Percentiles rank a stretch among this genome's conserved stretches.
These are phyloP conservation scores for Kuraishia capsulata DNA, from an alignment of 805 yeast genomes.

Conservation along the genomic window DNA sequence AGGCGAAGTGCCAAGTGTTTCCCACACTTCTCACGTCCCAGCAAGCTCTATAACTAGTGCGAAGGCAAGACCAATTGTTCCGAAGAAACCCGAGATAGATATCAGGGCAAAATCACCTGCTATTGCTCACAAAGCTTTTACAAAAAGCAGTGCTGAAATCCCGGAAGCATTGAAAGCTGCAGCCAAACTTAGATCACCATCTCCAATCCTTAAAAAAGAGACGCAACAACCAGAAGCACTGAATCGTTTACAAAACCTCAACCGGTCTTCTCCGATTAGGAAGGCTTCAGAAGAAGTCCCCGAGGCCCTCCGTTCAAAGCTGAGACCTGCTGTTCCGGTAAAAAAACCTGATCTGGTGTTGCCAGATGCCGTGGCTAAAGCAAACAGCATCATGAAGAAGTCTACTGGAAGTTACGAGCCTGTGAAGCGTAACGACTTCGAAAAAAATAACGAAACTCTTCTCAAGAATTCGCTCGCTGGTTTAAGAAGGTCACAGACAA, in stretches of 20 bases:
- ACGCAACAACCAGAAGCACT: not conserved
- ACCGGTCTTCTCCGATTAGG: conserved; percentile 1
- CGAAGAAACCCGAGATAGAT: conserved; percentile 1
- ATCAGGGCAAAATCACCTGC: conserved; percentile 2
- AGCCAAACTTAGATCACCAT: too few species aligned
- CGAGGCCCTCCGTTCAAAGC: conserved; percentile 8
- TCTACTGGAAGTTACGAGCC: not conserved
- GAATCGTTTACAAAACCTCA: not conserved
- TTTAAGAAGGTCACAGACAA: not conserved
- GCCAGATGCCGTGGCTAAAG: conserved; percentile 19
- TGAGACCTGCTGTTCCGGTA: conserved; percentile 11
- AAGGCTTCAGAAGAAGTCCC: conserved; percentile 1
- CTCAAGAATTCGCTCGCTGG: conserved; percentile 4
- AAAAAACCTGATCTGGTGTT: conserved; percentile 9
- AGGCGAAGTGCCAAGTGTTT: not conserved
- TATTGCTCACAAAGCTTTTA: too few species aligned
- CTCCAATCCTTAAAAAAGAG: not conserved
- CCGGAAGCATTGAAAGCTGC: conserved; percentile 1
- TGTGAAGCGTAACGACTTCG: conserved; percentile 2
- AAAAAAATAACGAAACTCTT: conserved; percentile 3
- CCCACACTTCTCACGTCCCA: too few species aligned
- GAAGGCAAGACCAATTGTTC: not conserved
- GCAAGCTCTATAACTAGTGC: too few species aligned
- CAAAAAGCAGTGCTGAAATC: not conserved
- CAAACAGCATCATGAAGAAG: conserved; percentile 10